Evolutionary conservation across 2,329 filamentous ascomycete genomes (phyloP), one percentile per base, ranked within the genome.

Genomic region (Scytalidium sp.): DNA sequence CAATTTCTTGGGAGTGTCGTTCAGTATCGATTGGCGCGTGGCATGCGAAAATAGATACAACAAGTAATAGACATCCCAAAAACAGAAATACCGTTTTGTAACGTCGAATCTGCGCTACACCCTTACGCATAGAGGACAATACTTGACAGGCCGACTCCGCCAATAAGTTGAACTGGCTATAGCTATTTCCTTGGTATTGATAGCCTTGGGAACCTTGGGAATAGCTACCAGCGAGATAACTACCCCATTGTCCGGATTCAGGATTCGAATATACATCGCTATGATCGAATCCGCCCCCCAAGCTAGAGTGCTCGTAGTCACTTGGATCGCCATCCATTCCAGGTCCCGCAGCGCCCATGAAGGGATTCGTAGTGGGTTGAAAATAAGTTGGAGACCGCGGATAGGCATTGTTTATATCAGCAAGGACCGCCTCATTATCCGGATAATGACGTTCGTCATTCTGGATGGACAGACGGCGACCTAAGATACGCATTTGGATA

Each of bases 261-360:
- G 65, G 23, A 78, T 78, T 25, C 83, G 76, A 49, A 86, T 66
- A 57, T 87, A 83, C 20, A 86, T 70, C 9, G 83, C 82, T 2
- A 83, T 78, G 3, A 86, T 36, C 32, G 15, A 36, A 36, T 36
- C 32, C 13, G 17, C 13, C 32, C 13, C 15, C 32, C 11, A n/a
- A 36, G 32, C 17, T 15, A 15, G 17, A 36, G 13, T 9, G 17
- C 17, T 36, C 32, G 17, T 15, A 36, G 13, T 36, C 4, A 36
- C 17, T 15, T 7, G 13, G 32, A 15, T 15, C 13, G 7, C 25
- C 13, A 36, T n/a, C 32, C 13, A 36, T 36, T 36, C 32, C 32
- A 36, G 32, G 32, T 15, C 32, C 32, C 5, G 15, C 17, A 6
- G 32, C 17, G 32, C 17, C 32, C 11, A 36, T 36, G 32, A n/a